A percentile compares a stretch with the other conserved stretches of the same genome.
phyloP scores from a whole-genome alignment of 23 red algal genomes.

The Gracilaria caudata region DNA sequence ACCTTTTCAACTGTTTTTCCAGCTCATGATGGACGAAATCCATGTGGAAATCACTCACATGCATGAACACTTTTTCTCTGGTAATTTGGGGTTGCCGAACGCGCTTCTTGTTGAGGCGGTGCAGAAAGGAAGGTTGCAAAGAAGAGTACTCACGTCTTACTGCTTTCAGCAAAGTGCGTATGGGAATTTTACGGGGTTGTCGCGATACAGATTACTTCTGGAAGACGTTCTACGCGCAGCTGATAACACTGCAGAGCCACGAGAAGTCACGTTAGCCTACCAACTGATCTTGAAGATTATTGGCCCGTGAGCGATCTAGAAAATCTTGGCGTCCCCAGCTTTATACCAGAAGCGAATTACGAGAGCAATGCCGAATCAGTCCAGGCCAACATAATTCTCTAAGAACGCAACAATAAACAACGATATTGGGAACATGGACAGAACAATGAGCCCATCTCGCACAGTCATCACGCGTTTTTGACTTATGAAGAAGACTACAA shows the following conservation, averaged over 20 bases:
- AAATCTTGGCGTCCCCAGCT: too few relatives aligned
- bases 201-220: conserved; percentile 50
- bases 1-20: conserved; percentile 66
- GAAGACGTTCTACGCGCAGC: conserved; percentile 28
- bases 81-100: conserved; percentile 26
- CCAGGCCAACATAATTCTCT: conserved; percentile 75
- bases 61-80: conserved; percentile 29
- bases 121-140: conserved; percentile 41
- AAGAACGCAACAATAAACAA: conserved; percentile 60
- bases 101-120: conserved; percentile 41
- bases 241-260: conserved; percentile 42
- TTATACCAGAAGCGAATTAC: not conserved
- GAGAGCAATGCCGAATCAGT: conserved; percentile 8
- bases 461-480: conserved; percentile 53
- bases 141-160: conserved; percentile 53
- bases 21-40: conserved; percentile 60
- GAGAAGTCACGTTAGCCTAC: conserved; percentile 33
- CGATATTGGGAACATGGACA: conserved; percentile 62
- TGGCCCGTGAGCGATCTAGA: not conserved
- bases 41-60: conserved; percentile 13
- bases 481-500: conserved; percentile 40
- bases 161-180: conserved; percentile 51
- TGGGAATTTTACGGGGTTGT: conserved; percentile 31
- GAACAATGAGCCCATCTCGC: conserved; percentile 30
- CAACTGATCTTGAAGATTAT: conserved; percentile 36